Evolutionary conservation across 768 basidiomycete species (phyloP), one percentile per base, ranked within the genome.

Genomic region (Russula dissimulans): DNA sequence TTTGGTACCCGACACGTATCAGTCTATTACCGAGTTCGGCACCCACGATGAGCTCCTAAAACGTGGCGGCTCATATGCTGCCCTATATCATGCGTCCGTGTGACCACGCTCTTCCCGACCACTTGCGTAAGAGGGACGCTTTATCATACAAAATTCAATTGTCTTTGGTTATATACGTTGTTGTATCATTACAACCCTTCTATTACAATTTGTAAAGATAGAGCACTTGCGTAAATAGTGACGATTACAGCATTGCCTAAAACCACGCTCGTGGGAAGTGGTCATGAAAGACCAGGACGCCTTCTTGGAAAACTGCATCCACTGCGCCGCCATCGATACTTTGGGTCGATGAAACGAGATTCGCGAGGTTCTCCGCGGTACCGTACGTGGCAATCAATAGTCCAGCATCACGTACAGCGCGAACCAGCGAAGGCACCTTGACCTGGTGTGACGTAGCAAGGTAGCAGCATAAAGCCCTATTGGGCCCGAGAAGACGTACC

Each of bases 341-440:
- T 69, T 73, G 59, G 71, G 71, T 61, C 65, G 72, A 65, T 69
- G 61, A 57, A 52, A 71, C 64, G 17, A 76, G 68, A 54, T 60
- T 65, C 10, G 71, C 67, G 59, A 78, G 63, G 59, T 72, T 71
- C 18, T 81, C 78, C 51, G 76, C 70, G 18, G 77, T 73, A n/a
- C 89, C 91, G 68, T 88, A 87, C 34, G 91, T 84, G 18, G 91
- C 90, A 54, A 97, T 82, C 50, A 99, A 76, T 54, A 99, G 78
- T 34, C 94, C 93, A 18, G 87, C 84, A 69, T 90, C 92, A 67
- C 92, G 85, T 69, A 97, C 87, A 4, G 86, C 90, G 65, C 90
- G 85, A 53, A 94, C 85, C 62, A 98, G 75, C 41, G 91, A 91
- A 45, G 95, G 95, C 32, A 97, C 93, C 68, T 88, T 85, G 39